These are phyloP conservation scores for Nepenthes gracilis DNA, from an alignment of 148 eudicot genomes.

Conservation along the genomic window DNA sequence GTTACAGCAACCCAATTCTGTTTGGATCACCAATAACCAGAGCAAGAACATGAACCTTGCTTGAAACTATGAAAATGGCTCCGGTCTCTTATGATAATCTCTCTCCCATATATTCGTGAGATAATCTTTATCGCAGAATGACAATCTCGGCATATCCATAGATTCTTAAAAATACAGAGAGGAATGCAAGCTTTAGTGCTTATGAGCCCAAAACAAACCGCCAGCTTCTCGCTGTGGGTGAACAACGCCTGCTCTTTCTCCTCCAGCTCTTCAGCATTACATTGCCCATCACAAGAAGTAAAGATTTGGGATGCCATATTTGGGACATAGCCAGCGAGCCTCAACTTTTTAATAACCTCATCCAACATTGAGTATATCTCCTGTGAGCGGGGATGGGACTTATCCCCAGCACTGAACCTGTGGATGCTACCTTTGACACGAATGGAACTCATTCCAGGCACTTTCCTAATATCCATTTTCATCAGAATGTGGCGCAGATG, in stretches of 20 bases:
- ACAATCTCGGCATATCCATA: constrained; percentile 29
- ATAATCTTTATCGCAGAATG: constrained; percentile 26
- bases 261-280: constrained; percentile 12
- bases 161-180: constrained; percentile 23
- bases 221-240: constrained; percentile 33
- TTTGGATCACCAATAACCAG: constrained; percentile 19
- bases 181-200: constrained; percentile 17
- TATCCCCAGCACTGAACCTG: constrained; percentile 21
- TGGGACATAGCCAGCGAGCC: constrained; percentile 23
- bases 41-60: constrained; percentile 23
- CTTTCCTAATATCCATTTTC: constrained; percentile 18
- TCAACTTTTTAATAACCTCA: constrained; percentile 23
- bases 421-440: constrained; percentile 19
- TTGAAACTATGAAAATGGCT: constrained; percentile 25
- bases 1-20: no score
- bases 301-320: constrained; percentile 15
- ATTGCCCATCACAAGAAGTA: constrained; percentile 9
- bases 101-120: constrained; percentile 17
- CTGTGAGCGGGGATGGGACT: constrained; percentile 13
- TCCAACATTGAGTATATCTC: constrained; percentile 23
- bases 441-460: constrained; percentile 32
- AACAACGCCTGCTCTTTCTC: constrained; percentile 24
- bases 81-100: constrained; percentile 24
- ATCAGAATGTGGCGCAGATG: constrained; percentile 12
- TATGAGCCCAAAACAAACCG: constrained; percentile 27